phyloP scores from a whole-genome alignment of 257 asterid genomes.

The Perilla frutescens region DNA sequence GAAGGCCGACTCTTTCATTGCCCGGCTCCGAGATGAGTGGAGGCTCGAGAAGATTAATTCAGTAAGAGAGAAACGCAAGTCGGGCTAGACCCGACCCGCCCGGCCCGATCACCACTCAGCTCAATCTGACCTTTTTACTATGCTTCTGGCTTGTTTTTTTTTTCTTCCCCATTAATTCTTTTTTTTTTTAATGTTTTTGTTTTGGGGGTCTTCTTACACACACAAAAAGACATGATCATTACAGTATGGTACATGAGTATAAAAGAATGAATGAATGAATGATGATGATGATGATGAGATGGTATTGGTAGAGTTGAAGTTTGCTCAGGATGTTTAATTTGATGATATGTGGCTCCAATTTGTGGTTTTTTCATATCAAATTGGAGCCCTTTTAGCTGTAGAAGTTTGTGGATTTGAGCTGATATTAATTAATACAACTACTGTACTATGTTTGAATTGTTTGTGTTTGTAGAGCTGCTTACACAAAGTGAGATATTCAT shows the following conservation, averaged over 20 bases:
- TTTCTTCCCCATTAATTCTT: background rate
- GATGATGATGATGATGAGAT: background rate
- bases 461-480: background rate
- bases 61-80: slow-evolving; percentile 42
- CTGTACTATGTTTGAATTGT: slow-evolving; percentile 30
- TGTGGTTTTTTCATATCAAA: slow-evolving; percentile 39
- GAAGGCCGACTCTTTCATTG: slow-evolving; percentile 80
- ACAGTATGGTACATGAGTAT: background rate
- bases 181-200: background rate
- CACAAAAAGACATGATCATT: slow-evolving; percentile 6
- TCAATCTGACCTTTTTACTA: slow-evolving; percentile 5
- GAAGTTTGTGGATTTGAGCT: slow-evolving; percentile 18
- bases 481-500: background rate
- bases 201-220: slow-evolving; percentile 9
- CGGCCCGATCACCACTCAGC: background rate
- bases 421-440: background rate
- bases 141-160: slow-evolving; percentile 20
- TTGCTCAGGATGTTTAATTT: background rate
- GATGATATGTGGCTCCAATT: slow-evolving; percentile 39
- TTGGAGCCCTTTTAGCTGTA: slow-evolving; percentile 4
- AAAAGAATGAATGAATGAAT: slow-evolving; percentile 16
- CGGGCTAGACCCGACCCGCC: slow-evolving; percentile 34
- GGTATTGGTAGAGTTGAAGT: slow-evolving; percentile 18
- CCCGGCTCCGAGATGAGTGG: slow-evolving; percentile 80
- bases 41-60: slow-evolving; percentile 77